Evolutionary conservation across 2,329 filamentous ascomycete species (phyloP).

Genomic region (Fusarium albosuccineum): DNA sequence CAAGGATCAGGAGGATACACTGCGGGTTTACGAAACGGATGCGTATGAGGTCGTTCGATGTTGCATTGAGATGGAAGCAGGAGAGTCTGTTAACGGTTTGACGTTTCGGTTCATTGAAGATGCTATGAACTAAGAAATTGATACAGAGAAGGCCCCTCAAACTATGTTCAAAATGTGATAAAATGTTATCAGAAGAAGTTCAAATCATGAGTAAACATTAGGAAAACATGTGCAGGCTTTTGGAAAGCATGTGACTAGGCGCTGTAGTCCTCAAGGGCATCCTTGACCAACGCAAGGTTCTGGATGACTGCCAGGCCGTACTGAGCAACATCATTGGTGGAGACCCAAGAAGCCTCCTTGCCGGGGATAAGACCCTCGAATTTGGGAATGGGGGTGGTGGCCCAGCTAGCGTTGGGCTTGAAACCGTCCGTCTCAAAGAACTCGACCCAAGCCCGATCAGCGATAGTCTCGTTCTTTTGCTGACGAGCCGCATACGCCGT

Average conservation of each 20-base stretch:
- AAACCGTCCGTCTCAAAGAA: conserved; percentile 64
- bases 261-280: conserved; percentile 30
- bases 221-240: neutral
- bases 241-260: conserved; percentile 6
- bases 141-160: neutral
- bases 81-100: neutral
- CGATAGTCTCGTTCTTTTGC: conserved; percentile 60
- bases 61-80: neutral
- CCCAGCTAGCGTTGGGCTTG: conserved; percentile 52
- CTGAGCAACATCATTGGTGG: conserved; percentile 68
- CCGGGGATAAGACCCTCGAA: conserved; percentile 61
- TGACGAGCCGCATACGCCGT: conserved; percentile 66
- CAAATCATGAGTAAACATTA: neutral
- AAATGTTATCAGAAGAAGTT: neutral
- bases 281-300: conserved; percentile 59
- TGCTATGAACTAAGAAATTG: neutral
- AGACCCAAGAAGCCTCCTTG: conserved; percentile 69
- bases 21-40: conserved; percentile 15
- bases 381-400: conserved; percentile 55
- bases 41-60: conserved; percentile 13
- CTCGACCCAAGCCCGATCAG: conserved; percentile 66
- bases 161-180: neutral
- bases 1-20: conserved; percentile 2
- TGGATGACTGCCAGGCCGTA: conserved; percentile 71
- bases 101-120: conserved; percentile 11